Evolutionary conservation across 306 rosid genomes (phyloP).

Genomic region (Boehmeria nivea): DNA sequence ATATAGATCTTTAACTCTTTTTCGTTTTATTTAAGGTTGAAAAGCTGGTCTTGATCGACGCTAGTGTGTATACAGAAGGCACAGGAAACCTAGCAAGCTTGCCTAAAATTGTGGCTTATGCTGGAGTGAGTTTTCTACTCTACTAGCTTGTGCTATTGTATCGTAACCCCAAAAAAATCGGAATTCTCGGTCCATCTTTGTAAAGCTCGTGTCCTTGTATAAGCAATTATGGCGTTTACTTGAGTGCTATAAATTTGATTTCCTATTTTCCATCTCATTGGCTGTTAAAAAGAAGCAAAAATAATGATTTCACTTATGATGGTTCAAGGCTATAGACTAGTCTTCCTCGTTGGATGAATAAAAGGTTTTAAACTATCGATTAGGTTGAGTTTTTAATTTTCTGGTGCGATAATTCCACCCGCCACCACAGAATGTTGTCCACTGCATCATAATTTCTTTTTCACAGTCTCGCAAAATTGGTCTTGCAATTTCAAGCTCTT

Average conservation of each 20-base stretch:
- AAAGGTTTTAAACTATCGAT: neutral
- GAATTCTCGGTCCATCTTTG: neutral
- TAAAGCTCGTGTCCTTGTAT: neutral
- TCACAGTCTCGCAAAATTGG: neutral
- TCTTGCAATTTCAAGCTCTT: neutral
- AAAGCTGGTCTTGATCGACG: conserved; percentile 83
- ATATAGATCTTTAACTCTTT: conserved; percentile 27
- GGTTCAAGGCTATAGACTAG: too few species aligned
- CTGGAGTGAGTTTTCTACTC: conserved; percentile 61
- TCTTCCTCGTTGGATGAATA: neutral
- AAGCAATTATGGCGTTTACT: neutral
- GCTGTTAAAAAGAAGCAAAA: neutral
- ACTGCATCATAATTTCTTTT: neutral
- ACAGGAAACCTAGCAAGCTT: conserved; percentile 61
- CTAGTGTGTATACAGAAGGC: conserved; percentile 88
- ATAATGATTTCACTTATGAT: too few species aligned
- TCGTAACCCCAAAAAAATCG: neutral
- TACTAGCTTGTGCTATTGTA: conserved; percentile 14
- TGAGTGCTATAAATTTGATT: neutral
- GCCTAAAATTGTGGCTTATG: conserved; percentile 64
- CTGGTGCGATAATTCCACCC: too few species aligned
- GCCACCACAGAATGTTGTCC: too few species aligned
- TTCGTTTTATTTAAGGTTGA: conserved; percentile 63
- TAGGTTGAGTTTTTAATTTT: too few species aligned
- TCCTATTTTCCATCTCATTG: neutral